phyloP scores from a whole-genome alignment of 2,329 filamentous ascomycete species.

The Verticillium zaregamsianum region DNA sequence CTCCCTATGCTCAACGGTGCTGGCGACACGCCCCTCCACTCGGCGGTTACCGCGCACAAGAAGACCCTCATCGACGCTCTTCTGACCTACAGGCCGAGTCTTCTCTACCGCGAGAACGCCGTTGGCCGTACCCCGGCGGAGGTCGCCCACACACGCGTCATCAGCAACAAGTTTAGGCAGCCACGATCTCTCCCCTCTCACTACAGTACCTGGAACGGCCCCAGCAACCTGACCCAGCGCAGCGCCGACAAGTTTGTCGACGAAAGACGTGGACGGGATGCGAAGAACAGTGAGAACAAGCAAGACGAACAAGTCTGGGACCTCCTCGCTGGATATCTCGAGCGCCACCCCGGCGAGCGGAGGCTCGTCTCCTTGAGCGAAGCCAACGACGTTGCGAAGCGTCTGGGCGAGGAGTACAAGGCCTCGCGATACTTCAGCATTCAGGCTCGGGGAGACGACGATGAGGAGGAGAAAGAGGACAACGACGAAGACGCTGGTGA shows the following conservation, averaged over 20 bases:
- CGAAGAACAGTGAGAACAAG: neutral
- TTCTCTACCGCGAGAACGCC: slow-evolving; percentile 69
- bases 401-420: slow-evolving; percentile 46
- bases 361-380: slow-evolving; percentile 51
- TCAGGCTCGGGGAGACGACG: slow-evolving; percentile 19
- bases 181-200: neutral
- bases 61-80: slow-evolving; percentile 36
- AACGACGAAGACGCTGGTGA: slow-evolving; percentile 18
- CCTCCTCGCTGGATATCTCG: slow-evolving; percentile 18
- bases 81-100: slow-evolving; percentile 50
- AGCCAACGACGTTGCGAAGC: slow-evolving; percentile 54
- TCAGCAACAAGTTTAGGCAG: slow-evolving; percentile 30
- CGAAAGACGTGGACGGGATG: slow-evolving; percentile 1
- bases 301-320: slow-evolving; percentile 11
- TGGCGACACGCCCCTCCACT: slow-evolving; percentile 63
- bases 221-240: slow-evolving; percentile 4
- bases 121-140: slow-evolving; percentile 72
- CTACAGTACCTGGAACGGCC: slow-evolving; percentile 1
- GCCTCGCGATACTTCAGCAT: slow-evolving; percentile 31
- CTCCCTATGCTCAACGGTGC: slow-evolving; percentile 57
- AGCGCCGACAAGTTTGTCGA: slow-evolving; percentile 8
- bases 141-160: slow-evolving; percentile 53
- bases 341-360: slow-evolving; percentile 31
- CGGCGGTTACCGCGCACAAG: slow-evolving; percentile 37
- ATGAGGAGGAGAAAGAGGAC: slow-evolving; percentile 19